Conservation (phyloP, 495 filamentous ascomycete species). For the Podospora appendiculata region DNA sequence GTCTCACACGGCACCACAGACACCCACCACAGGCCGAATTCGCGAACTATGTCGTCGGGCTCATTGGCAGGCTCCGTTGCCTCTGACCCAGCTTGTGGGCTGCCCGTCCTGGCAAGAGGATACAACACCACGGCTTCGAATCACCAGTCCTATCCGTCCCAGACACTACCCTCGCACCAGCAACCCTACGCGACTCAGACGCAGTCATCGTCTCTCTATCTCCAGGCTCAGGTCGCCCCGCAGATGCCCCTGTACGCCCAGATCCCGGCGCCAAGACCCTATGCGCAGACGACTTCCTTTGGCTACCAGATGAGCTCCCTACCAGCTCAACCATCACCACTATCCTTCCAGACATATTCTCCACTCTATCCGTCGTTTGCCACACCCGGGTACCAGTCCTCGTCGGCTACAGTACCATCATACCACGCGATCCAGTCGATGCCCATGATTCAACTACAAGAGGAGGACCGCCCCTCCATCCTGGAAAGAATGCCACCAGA, state of each 20-base stretch:
- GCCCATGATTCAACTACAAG: not conserved
- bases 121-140: slow-evolving; percentile 4
- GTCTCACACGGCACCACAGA: slow-evolving; percentile 5
- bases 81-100: not conserved
- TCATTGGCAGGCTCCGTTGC: not conserved
- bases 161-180: not conserved
- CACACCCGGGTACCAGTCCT: slow-evolving; percentile 3
- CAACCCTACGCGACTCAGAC: slow-evolving; percentile 1
- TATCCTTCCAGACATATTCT: slow-evolving; percentile 8
- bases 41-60: slow-evolving; percentile 16
- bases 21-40: slow-evolving; percentile 1
- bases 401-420: not conserved
- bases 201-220: slow-evolving; percentile 5
- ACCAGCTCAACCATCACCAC: slow-evolving; percentile 4
- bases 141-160: not conserved
- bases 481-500: not conserved
- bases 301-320: slow-evolving; percentile 5
- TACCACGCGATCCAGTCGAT: not conserved
- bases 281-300: slow-evolving; percentile 4
- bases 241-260: slow-evolving; percentile 9
- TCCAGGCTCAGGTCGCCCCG: slow-evolving; percentile 7
- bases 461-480: not conserved
- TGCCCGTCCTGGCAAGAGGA: slow-evolving; percentile 1
- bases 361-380: slow-evolving; percentile 5
- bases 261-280: slow-evolving; percentile 4